Conservation (phyloP, 176 grass and related monocot genomes). For the Eremochloa ophiuroides region DNA sequence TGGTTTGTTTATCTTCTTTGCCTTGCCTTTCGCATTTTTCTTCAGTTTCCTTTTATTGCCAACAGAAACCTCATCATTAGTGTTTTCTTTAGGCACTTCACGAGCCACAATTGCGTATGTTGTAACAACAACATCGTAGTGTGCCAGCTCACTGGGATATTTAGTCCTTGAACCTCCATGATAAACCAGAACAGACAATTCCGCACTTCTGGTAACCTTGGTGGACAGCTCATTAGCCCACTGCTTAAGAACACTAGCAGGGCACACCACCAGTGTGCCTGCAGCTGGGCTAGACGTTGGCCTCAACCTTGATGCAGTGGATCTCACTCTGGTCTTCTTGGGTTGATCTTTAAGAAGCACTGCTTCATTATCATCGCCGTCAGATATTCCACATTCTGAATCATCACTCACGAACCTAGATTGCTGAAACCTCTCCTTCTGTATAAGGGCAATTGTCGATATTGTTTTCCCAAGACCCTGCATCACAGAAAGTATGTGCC, state of each 20-base stretch:
- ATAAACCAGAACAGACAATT: constrained; percentile 86
- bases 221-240: constrained; percentile 58
- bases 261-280: constrained; percentile 89
- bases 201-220: constrained; percentile 57
- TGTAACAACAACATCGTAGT: constrained; percentile 83
- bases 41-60: constrained; percentile 40
- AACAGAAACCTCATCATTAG: constrained; percentile 41
- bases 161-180: constrained; percentile 80
- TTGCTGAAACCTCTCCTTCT: constrained; percentile 79
- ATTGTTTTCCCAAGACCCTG: constrained; percentile 94
- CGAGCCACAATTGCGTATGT: constrained; percentile 79
- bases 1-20: constrained; percentile 43
- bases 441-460: constrained; percentile 79
- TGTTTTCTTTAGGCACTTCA: constrained; percentile 68
- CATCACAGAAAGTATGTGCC: neutral
- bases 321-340: constrained; percentile 9
- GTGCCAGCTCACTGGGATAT: constrained; percentile 59
- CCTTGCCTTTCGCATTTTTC: constrained; percentile 29
- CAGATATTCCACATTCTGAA: constrained; percentile 30
- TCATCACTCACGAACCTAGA: constrained; percentile 54
- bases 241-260: too few species aligned
- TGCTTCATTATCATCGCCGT: neutral
- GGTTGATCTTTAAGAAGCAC: constrained; percentile 23
- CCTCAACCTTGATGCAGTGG: constrained; percentile 16
- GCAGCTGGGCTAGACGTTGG: constrained; percentile 39